Evolutionary conservation across 2,329 filamentous ascomycete species (phyloP).

Genomic region (Myriosclerotinia scirpicola): DNA sequence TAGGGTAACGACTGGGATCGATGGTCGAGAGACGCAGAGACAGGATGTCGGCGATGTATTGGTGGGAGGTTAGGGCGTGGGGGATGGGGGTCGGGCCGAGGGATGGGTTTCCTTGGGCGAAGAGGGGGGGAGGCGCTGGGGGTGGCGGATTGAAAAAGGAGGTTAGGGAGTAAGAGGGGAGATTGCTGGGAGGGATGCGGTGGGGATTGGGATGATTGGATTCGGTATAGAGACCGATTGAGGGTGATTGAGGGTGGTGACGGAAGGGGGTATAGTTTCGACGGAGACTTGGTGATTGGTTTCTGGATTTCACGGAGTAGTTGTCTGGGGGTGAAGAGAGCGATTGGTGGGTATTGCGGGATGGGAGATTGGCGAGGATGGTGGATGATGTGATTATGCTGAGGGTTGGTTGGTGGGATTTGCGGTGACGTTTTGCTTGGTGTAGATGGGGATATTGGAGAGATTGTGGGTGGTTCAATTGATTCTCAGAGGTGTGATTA

Average conservation of each 20-base stretch:
- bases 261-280: background rate
- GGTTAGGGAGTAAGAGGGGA: too few relatives aligned
- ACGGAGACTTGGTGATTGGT: background rate
- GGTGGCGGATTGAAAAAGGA: too few relatives aligned
- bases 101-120: background rate
- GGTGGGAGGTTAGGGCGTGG: background rate
- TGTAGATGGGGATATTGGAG: background rate
- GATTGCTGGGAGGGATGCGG: too few relatives aligned
- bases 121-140: background rate
- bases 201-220: too few relatives aligned
- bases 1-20: background rate
- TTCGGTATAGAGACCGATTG: too few relatives aligned
- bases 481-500: too few relatives aligned
- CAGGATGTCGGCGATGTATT: background rate
- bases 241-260: background rate
- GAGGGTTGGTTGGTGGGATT: background rate
- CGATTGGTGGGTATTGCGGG: background rate
- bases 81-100: background rate
- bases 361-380: background rate
- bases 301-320: background rate
- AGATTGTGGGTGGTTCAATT: background rate
- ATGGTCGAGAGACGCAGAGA: background rate
- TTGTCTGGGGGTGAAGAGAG: background rate
- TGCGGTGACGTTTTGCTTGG: background rate
- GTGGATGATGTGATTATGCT: background rate